These are phyloP conservation scores for Colletotrichum lindemuthianum DNA, from an alignment of 2,329 filamentous ascomycete species.

Conservation along the genomic window DNA sequence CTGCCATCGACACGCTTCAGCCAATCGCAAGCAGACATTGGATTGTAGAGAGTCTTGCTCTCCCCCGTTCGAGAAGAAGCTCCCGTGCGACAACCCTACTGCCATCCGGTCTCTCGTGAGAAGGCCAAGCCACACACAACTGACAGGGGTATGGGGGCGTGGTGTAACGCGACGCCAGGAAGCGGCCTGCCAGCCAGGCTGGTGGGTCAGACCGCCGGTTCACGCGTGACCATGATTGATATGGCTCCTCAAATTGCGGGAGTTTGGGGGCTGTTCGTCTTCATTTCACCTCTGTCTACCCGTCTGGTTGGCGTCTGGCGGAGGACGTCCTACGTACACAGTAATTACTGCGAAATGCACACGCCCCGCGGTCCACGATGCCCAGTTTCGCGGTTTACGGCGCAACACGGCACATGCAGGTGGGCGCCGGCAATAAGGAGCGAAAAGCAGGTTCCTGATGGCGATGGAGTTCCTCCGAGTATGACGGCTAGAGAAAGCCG, in stretches of 20 bases:
- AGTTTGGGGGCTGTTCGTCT: constrained; percentile 18
- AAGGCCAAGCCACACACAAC: constrained; percentile 16
- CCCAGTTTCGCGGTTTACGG: constrained; percentile 8
- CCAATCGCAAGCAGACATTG: constrained; percentile 3
- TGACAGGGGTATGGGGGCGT: neutral
- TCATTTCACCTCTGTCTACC: too few species aligned
- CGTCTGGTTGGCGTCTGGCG: constrained; percentile 3
- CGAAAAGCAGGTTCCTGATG: constrained; percentile 3
- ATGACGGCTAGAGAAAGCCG: constrained; percentile 6
- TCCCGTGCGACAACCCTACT: neutral
- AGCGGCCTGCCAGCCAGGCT: constrained; percentile 11
- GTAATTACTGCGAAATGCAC: too few species aligned
- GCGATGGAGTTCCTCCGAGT: constrained; percentile 9
- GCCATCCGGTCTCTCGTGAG: constrained; percentile 23
- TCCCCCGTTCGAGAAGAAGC: constrained; percentile 6
- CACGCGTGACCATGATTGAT: constrained; percentile 22
- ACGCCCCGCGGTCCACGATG: constrained; percentile 12
- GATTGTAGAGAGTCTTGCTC: too few species aligned
- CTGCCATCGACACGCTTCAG: constrained; percentile 11
- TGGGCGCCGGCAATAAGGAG: too few species aligned
- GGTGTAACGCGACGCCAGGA: neutral
- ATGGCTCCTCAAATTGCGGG: constrained; percentile 17
- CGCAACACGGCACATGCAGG: constrained; percentile 13
- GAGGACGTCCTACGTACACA: too few species aligned
- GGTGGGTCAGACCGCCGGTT: constrained; percentile 28